Conservation (phyloP, 306 rosid genomes). For the Glycine soja region DNA sequence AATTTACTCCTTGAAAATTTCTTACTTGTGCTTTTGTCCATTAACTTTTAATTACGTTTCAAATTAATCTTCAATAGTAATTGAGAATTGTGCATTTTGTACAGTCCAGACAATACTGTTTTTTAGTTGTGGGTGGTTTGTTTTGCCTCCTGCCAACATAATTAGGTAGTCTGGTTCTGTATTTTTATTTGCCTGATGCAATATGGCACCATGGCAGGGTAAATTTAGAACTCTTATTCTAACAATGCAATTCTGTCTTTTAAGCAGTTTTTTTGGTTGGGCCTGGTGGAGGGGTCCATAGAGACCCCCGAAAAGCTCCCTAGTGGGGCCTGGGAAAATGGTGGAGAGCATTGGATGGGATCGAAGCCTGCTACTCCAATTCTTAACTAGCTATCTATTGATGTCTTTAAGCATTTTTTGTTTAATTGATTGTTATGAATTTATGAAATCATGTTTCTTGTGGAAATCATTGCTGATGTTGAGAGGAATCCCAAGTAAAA, state of each 20-base stretch:
- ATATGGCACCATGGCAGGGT: background rate
- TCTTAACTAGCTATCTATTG: background rate
- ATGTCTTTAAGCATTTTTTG: background rate
- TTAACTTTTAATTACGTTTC: background rate
- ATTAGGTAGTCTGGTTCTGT: conserved; percentile 21
- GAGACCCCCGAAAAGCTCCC: background rate
- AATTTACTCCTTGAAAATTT: background rate
- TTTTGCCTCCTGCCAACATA: conserved; percentile 6
- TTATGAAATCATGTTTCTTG: background rate
- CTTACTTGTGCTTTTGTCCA: background rate
- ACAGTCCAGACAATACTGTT: background rate
- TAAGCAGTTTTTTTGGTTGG: background rate
- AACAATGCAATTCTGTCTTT: background rate
- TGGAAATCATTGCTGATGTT: background rate
- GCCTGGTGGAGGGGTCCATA: background rate
- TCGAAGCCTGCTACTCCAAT: too few relatives aligned
- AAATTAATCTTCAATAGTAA: background rate
- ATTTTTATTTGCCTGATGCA: conserved; percentile 5
- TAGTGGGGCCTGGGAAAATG: background rate
- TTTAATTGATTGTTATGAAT: background rate
- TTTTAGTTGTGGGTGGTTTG: conserved; percentile 10
- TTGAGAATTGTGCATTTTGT: background rate
- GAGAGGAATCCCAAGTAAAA: background rate
- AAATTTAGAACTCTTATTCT: background rate
- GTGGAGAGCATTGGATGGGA: too few relatives aligned